phyloP scores from a whole-genome alignment of 148 eudicot genomes.

The Rhododendron ferrugineum region DNA sequence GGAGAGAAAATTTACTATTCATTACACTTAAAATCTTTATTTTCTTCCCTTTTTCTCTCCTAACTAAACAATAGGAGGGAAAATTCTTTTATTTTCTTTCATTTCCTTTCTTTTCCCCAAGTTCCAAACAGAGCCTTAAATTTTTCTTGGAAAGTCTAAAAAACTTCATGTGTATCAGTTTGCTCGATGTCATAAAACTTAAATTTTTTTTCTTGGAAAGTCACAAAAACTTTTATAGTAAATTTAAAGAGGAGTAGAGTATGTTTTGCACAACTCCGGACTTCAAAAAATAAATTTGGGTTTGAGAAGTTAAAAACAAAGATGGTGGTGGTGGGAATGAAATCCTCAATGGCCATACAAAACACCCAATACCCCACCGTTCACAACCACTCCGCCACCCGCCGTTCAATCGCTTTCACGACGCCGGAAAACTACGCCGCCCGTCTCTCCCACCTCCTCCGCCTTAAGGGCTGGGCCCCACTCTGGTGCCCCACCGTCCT shows the following conservation, averaged over 20 bases:
- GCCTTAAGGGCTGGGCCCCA: constrained; percentile 47
- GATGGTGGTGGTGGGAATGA: background rate
- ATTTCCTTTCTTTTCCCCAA: too few relatives aligned
- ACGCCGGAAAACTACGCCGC: constrained; percentile 68
- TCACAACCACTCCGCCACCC: constrained; percentile 2
- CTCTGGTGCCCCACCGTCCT: constrained; percentile 71
- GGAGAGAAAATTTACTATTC: too few relatives aligned
- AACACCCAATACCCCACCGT: background rate
- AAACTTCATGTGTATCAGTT: too few relatives aligned
- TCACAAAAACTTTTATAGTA: background rate
- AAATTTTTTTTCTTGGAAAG: too few relatives aligned
- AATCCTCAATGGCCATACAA: background rate
- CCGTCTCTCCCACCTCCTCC: constrained; percentile 51
- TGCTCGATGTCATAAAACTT: too few relatives aligned
- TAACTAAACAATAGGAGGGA: too few relatives aligned
- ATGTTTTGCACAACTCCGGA: background rate
- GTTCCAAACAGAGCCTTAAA: too few relatives aligned
- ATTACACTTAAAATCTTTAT: too few relatives aligned
- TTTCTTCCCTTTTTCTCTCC: too few relatives aligned
- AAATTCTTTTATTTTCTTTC: too few relatives aligned
- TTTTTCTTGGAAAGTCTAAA: too few relatives aligned
- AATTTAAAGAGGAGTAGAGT: too few relatives aligned
- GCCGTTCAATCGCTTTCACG: constrained; percentile 61
- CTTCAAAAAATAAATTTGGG: background rate
- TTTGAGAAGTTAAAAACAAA: background rate